phyloP scores from a whole-genome alignment of 495 filamentous ascomycete species.

The Elasticomyces elasticus region DNA sequence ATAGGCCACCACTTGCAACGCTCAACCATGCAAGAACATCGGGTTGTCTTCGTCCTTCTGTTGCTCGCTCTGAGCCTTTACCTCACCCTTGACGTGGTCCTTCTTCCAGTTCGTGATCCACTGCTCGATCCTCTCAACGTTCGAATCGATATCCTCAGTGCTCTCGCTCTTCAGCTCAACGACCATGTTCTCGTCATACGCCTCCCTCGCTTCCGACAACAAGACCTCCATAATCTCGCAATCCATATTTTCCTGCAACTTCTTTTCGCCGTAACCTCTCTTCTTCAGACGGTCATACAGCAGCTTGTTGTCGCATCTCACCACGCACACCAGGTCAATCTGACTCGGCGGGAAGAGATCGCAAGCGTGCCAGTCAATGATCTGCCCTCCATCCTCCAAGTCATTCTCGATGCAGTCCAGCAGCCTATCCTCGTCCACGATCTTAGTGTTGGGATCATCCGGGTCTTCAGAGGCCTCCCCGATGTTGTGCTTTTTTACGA shows the following conservation, averaged over 20 bases:
- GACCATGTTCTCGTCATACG: conserved; percentile 79
- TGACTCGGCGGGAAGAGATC: conserved; percentile 89
- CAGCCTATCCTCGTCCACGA: conserved; percentile 92
- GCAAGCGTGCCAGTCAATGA: conserved; percentile 98
- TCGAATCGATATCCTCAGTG: conserved; percentile 73
- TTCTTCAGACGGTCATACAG: conserved; percentile 76
- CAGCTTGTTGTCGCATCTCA: conserved; percentile 65
- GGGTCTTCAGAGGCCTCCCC: conserved; percentile 11
- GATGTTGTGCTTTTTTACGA: conserved; percentile 66
- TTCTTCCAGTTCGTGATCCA: conserved; percentile 79
- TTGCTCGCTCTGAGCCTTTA: conserved; percentile 8
- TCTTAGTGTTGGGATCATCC: conserved; percentile 74
- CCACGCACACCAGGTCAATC: conserved; percentile 91
- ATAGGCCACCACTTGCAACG: background rate
- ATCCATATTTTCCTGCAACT: conserved; percentile 93
- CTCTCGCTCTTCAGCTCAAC: conserved; percentile 80
- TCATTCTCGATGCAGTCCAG: conserved; percentile 83
- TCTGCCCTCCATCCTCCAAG: conserved; percentile 65
- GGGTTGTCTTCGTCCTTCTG: conserved; percentile 20
- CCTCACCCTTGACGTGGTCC: conserved; percentile 39
- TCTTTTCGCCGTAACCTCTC: conserved; percentile 70
- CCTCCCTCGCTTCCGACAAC: conserved; percentile 76
- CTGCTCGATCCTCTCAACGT: conserved; percentile 68
- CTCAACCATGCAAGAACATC: conserved; percentile 22
- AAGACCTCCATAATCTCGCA: conserved; percentile 96